Percentiles rank a stretch among this genome's conserved stretches.
Evolutionary conservation across 176 grass and related monocot genomes (phyloP).

Genomic region (Eremochloa ophiuroides): DNA sequence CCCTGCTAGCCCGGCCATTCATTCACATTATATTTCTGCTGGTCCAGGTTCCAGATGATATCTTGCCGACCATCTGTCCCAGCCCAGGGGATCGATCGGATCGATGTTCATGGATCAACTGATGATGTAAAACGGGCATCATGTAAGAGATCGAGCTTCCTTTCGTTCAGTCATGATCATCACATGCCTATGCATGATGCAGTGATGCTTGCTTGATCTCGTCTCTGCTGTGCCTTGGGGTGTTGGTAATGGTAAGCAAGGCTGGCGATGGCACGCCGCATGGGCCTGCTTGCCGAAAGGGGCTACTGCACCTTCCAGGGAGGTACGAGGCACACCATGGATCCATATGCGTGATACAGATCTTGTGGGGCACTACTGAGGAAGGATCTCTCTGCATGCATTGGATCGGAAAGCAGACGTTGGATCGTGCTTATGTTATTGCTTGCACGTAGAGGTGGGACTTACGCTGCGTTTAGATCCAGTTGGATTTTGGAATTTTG

Average conservation of each 20-base stretch:
- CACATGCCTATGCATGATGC: neutral
- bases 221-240: neutral
- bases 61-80: neutral
- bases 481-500: too few species aligned
- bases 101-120: constrained; percentile 4
- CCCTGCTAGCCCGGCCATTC: neutral
- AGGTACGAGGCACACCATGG: neutral
- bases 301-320: neutral
- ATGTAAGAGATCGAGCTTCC: neutral
- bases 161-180: constrained; percentile 19
- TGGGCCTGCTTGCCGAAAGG: neutral
- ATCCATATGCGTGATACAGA: neutral
- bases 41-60: neutral
- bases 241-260: neutral
- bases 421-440: neutral
- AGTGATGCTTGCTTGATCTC: neutral
- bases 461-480: too few species aligned
- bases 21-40: neutral
- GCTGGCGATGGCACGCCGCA: constrained; percentile 1
- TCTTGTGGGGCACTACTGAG: neutral
- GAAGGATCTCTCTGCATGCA: neutral
- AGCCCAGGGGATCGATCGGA: neutral
- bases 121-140: neutral
- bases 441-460: too few species aligned
- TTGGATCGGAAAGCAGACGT: too few species aligned